phyloP scores from a whole-genome alignment of 148 eudicot genomes.

The Vaccinium darrowii region DNA sequence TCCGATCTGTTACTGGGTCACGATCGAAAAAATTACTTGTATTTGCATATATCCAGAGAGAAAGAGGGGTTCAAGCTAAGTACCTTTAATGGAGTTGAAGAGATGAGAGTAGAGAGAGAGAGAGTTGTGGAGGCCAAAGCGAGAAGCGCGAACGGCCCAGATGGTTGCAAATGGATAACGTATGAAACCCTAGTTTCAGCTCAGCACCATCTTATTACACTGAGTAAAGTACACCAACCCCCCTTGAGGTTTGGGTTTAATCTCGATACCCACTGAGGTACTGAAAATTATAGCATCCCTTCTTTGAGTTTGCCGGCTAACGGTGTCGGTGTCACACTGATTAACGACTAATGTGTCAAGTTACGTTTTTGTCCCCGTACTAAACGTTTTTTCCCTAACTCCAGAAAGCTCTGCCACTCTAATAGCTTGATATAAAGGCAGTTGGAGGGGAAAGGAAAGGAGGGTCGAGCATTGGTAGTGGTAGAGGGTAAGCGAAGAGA shows the following conservation, averaged over 20 bases:
- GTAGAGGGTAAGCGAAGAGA: not conserved
- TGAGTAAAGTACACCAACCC: not conserved
- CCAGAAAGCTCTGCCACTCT: too few species aligned
- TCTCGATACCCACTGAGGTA: not conserved
- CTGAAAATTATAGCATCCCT: not conserved
- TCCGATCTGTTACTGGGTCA: not conserved
- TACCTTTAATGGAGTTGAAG: constrained; percentile 3
- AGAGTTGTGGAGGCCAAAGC: constrained; percentile 1
- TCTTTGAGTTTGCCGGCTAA: not conserved
- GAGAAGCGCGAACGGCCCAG: not conserved
- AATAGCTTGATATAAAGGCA: not conserved
- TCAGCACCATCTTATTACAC: not conserved
- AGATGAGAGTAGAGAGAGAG: not conserved
- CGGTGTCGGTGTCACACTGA: too few species aligned
- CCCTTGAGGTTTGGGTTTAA: not conserved
- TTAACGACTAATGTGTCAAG: not conserved
- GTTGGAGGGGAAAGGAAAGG: not conserved
- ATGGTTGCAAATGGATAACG: constrained; percentile 2
- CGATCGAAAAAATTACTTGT: not conserved
- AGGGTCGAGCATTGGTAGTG: not conserved
- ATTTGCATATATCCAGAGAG: not conserved
- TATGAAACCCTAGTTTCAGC: constrained; percentile 2
- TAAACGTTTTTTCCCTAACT: not conserved
- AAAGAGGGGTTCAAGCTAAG: not conserved
- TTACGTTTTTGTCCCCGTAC: not conserved